phyloP scores from a whole-genome alignment of 1,139 yeast genomes.

The Yueomyces sp. region DNA sequence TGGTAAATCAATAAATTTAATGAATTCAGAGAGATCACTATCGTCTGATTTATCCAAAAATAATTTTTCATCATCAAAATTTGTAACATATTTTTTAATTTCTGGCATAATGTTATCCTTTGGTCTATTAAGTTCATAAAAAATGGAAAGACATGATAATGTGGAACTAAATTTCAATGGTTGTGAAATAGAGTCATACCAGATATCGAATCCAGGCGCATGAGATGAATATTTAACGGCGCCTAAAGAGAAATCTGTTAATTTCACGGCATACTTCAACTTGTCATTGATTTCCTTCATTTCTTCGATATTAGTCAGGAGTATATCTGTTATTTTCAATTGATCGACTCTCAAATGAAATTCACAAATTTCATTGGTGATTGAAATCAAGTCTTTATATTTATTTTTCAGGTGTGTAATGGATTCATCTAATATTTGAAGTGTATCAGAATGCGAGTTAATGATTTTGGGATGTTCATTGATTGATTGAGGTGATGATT shows the following conservation, averaged over 20 bases:
- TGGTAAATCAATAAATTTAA: constrained; percentile 41
- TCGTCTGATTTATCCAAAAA: constrained; percentile 1
- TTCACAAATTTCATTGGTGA: constrained; percentile 4
- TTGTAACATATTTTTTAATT: too few relatives aligned
- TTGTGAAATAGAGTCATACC: constrained; percentile 38
- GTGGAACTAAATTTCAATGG: constrained; percentile 43
- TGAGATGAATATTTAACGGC: constrained; percentile 20
- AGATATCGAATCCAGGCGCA: constrained; percentile 47
- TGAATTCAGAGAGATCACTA: constrained; percentile 7
- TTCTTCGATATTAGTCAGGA: constrained; percentile 12
- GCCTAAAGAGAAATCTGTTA: constrained; percentile 19
- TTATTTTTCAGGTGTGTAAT: too few relatives aligned
- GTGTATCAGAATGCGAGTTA: too few relatives aligned
- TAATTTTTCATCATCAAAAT: not conserved
- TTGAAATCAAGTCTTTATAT: not conserved
- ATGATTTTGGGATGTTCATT: too few relatives aligned
- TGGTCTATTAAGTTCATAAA: constrained; percentile 25
- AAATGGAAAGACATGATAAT: constrained; percentile 28
- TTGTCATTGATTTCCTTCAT: constrained; percentile 11
- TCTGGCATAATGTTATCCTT: too few relatives aligned
- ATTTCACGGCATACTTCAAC: constrained; percentile 11
- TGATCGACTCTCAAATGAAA: constrained; percentile 15
- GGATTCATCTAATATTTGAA: not conserved
- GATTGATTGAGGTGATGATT: too few relatives aligned
- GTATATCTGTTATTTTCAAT: constrained; percentile 11